A percentile compares a stretch with the other conserved stretches of the same genome.
Evolutionary conservation across 768 basidiomycete species (phyloP).

Genomic region (Trametes cingulata): DNA sequence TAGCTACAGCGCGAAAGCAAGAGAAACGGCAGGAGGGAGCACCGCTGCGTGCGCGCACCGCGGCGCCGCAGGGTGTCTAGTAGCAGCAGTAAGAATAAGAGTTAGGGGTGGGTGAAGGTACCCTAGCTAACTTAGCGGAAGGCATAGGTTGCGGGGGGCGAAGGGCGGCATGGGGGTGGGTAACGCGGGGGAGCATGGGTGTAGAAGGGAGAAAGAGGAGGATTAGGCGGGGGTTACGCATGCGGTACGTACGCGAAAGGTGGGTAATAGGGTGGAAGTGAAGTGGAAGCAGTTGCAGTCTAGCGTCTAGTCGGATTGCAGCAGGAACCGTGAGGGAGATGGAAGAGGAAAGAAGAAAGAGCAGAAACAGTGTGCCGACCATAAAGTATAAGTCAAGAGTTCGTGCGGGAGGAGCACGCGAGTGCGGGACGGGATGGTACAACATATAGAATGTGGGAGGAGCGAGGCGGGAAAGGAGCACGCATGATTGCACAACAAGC

Average conservation of each 20-base stretch:
- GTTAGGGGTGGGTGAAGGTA: not conserved
- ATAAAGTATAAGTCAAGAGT: conserved; percentile 9
- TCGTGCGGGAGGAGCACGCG: not conserved
- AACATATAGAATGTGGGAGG: not conserved
- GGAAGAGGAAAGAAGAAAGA: not conserved
- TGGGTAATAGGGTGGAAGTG: not conserved
- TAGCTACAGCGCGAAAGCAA: conserved; percentile 16
- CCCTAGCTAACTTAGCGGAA: not conserved
- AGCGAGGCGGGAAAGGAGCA: not conserved
- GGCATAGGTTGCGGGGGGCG: not conserved
- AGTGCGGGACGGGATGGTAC: conserved; percentile 1
- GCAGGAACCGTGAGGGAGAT: not conserved
- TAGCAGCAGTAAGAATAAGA: not conserved
- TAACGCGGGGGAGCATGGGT: not conserved
- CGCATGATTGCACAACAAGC: conserved; percentile 12
- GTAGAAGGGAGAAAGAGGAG: not conserved
- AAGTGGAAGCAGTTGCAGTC: conserved; percentile 11
- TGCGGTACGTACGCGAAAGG: conserved; percentile 1
- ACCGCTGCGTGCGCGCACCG: not conserved
- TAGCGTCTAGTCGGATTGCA: conserved; percentile 12
- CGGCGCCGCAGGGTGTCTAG: not conserved
- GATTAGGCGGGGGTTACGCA: conserved; percentile 15
- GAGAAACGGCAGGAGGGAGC: not conserved
- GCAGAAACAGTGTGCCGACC: conserved; percentile 7
- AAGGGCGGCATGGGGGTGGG: not conserved